phyloP scores from a whole-genome alignment of 805 yeast genomes.

The Saccharomycopsis microspora region DNA sequence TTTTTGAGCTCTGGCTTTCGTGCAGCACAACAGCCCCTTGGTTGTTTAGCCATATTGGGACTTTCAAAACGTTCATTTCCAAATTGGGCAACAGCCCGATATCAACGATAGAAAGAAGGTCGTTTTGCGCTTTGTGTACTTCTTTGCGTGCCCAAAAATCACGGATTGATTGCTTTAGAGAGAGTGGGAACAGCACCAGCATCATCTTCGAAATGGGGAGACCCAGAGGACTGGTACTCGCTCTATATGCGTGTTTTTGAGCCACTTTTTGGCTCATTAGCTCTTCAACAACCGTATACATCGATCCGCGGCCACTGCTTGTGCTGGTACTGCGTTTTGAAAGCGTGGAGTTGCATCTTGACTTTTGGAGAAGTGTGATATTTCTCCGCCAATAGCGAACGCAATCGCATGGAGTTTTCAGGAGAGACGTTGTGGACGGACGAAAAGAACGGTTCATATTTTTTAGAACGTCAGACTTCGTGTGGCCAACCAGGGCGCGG shows the following conservation, averaged over 20 bases:
- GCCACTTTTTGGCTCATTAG: neutral
- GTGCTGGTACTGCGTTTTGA: too few species aligned
- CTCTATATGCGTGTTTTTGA: conserved; percentile 6
- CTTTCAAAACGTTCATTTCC: conserved; percentile 27
- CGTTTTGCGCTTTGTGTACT: conserved; percentile 34
- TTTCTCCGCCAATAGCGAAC: too few species aligned
- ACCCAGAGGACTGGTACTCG: conserved; percentile 14
- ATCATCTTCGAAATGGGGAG: conserved; percentile 13
- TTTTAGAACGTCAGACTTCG: too few species aligned
- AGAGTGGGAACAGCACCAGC: conserved; percentile 37
- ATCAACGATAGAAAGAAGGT: conserved; percentile 35
- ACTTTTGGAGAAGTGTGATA: too few species aligned
- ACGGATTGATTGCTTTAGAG: conserved; percentile 36
- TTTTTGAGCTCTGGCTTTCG: conserved; percentile 22
- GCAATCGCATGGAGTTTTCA: too few species aligned
- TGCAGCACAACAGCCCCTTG: conserved; percentile 23
- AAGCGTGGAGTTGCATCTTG: too few species aligned
- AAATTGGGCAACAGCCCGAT: conserved; percentile 24
- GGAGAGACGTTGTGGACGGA: too few species aligned
- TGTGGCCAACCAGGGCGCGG: too few species aligned
- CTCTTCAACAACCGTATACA: too few species aligned
- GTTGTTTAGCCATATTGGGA: conserved; percentile 19
- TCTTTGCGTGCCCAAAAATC: conserved; percentile 35
- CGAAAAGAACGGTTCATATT: too few species aligned
- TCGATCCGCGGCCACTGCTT: too few species aligned